Evolutionary conservation across 495 filamentous ascomycete genomes (phyloP), one percentile per base, ranked within the genome.

Genomic region (Aspergillus ostianus): DNA sequence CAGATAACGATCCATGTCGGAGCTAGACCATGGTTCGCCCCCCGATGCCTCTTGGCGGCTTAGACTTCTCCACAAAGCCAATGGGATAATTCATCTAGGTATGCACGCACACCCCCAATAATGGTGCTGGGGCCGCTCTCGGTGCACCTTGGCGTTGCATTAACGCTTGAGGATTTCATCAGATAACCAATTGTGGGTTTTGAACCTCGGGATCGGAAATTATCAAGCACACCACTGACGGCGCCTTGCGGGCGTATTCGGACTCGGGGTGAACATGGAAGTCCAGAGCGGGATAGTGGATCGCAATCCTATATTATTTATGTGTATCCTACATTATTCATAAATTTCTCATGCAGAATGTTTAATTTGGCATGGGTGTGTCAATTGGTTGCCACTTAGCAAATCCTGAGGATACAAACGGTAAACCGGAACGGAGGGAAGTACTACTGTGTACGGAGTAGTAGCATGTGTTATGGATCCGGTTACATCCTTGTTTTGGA

Each of bases 1-100:
- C 45, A 23, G 27, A 20, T 18, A 47, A 47, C 53, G 18, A 32
- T 41, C 17, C 52, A 49, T 57, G 57, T 57, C 55, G 57, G 60
- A 57, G 53, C 55, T 51, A 30, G 32, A 17, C 13, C 45, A 18
- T 32, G 44, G 20, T 27, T 51, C 26, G 45, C 50, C 46, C 36
- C 20, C 45, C 50, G 32, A 49, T 13, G 47, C 17, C 53, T 47
- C 53, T 56, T 50, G 59, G 47, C 47, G 21, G 54, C 18, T 46
- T 41, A 48, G 44, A 27, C 27, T 19, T 58, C n/a, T 27, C 29
- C 17, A 41, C 36, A 2, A 15, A 13, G 36, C 36, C 36, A 41
- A 41, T 41, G 36, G 36, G 9, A 13, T 17, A 15, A 13, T 15
- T 13, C 9, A 41, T 41, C 4, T 17, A 1, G 36, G 13, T 12